Conservation (phyloP, 75 land plant genomes). For the Pinus albicaulis region DNA sequence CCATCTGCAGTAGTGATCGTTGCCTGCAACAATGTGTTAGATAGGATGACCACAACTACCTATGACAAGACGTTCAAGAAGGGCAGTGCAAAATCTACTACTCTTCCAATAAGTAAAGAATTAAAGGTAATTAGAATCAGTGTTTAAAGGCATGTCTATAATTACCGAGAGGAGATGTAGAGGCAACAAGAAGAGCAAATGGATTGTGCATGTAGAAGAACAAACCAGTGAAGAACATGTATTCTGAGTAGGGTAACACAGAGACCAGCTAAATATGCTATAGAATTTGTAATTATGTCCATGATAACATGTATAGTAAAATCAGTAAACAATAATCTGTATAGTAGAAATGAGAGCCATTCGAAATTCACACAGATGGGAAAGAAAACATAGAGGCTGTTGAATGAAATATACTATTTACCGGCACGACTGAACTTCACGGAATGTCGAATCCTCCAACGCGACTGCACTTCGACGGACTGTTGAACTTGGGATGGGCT, state of each 20-base stretch:
- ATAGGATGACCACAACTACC: conserved; percentile 14
- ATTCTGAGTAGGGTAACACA: conserved; percentile 27
- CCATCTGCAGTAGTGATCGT: conserved; percentile 52
- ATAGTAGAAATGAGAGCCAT: too few species aligned
- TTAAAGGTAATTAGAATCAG: conserved; percentile 40
- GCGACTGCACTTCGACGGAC: too few species aligned
- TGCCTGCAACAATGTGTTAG: conserved; percentile 45
- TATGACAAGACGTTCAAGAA: conserved; percentile 16
- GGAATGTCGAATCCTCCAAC: too few species aligned
- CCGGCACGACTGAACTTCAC: too few species aligned
- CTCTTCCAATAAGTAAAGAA: conserved; percentile 66
- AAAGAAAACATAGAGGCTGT: too few species aligned
- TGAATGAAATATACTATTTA: too few species aligned
- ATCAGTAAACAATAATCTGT: too few species aligned
- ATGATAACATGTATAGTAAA: too few species aligned
- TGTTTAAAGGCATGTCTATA: background rate
- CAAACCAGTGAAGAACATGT: conserved; percentile 64
- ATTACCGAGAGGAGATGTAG: background rate
- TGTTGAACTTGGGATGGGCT: too few species aligned
- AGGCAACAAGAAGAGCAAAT: conserved; percentile 24
- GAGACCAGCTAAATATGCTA: background rate
- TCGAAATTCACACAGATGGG: too few species aligned
- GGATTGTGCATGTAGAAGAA: conserved; percentile 53
- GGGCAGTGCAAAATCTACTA: conserved; percentile 17
- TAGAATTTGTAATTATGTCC: too few species aligned